Percentiles rank a stretch among this genome's conserved stretches.
phyloP scores from a whole-genome alignment of 192 early-diverging fungal genomes.

The Coemansia sp. region DNA sequence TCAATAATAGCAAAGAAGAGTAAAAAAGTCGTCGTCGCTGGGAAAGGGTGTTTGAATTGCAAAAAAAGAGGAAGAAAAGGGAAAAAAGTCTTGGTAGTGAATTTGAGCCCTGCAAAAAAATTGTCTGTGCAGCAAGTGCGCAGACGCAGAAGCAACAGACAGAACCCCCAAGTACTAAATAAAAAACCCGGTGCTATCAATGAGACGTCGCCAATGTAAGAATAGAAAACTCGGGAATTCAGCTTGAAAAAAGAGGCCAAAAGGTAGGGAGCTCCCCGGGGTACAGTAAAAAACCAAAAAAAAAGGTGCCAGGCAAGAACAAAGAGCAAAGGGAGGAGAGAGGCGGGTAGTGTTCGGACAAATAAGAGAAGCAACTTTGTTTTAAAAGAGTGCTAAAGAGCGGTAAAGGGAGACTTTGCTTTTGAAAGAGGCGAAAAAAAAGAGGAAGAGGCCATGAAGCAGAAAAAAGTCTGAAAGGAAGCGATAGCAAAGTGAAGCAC shows the following conservation, averaged over 20 bases:
- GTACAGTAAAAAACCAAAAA: background rate
- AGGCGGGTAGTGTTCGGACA: background rate
- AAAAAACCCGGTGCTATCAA: background rate
- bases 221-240: background rate
- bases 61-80: conserved; percentile 2
- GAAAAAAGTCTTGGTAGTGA: background rate
- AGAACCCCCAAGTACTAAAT: background rate
- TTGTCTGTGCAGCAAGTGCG: background rate
- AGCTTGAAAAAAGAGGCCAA: background rate
- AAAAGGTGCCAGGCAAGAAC: background rate
- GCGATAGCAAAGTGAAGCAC: background rate
- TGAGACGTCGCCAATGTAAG: background rate
- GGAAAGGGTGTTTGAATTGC: background rate
- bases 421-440: background rate
- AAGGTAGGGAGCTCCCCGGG: background rate
- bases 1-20: conserved; percentile 1
- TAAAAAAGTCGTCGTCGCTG: background rate
- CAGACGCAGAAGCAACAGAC: background rate
- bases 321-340: background rate
- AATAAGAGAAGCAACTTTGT: conserved; percentile 4
- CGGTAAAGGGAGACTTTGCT: background rate
- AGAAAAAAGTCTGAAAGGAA: background rate
- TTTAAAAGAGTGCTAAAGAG: conserved; percentile 5
- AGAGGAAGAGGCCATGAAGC: background rate
- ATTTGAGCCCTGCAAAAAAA: background rate